Evolutionary conservation across 2,329 filamentous ascomycete genomes (phyloP).

Genomic region (Colletotrichum cereale): DNA sequence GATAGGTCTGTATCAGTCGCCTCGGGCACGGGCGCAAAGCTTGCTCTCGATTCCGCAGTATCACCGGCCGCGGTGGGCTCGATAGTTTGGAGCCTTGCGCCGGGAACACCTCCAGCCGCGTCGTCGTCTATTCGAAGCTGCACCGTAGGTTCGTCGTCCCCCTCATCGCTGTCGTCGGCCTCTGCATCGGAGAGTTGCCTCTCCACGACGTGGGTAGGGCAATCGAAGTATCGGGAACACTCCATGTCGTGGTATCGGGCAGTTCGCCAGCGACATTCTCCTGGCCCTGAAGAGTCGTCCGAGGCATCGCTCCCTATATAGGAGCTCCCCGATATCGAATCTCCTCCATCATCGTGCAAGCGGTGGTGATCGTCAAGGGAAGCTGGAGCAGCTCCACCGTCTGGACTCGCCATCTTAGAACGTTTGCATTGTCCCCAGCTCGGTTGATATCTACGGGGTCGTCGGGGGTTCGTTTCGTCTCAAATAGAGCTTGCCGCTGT

Average conservation of each 20-base stretch:
- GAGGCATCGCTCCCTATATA: constrained; percentile 52
- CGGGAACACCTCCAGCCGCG: constrained; percentile 1
- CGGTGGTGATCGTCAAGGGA: constrained; percentile 42
- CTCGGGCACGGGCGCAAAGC: constrained; percentile 39
- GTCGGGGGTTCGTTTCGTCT: background rate
- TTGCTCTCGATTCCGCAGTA: constrained; percentile 29
- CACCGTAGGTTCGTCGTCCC: constrained; percentile 14
- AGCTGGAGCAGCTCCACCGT: constrained; percentile 44
- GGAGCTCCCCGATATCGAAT: constrained; percentile 53
- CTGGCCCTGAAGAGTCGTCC: constrained; percentile 35
- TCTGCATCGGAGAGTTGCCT: constrained; percentile 52
- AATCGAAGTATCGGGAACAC: constrained; percentile 62
- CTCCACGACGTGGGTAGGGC: constrained; percentile 60
- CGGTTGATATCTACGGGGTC: constrained; percentile 1
- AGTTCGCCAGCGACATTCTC: constrained; percentile 55
- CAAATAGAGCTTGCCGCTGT: constrained; percentile 2
- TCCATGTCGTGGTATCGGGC: constrained; percentile 56
- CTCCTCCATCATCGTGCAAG: constrained; percentile 39
- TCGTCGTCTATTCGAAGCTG: constrained; percentile 19
- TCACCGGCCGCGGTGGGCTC: constrained; percentile 1
- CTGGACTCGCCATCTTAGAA: constrained; percentile 51
- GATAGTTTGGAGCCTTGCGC: background rate
- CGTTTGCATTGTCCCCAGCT: constrained; percentile 42
- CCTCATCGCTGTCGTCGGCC: constrained; percentile 35
- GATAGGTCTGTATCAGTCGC: constrained; percentile 25